A percentile compares a stretch with the other conserved stretches of the same genome.
These are phyloP conservation scores for Potentilla sterilis DNA, from an alignment of 306 rosid genomes.

Conservation along the genomic window DNA sequence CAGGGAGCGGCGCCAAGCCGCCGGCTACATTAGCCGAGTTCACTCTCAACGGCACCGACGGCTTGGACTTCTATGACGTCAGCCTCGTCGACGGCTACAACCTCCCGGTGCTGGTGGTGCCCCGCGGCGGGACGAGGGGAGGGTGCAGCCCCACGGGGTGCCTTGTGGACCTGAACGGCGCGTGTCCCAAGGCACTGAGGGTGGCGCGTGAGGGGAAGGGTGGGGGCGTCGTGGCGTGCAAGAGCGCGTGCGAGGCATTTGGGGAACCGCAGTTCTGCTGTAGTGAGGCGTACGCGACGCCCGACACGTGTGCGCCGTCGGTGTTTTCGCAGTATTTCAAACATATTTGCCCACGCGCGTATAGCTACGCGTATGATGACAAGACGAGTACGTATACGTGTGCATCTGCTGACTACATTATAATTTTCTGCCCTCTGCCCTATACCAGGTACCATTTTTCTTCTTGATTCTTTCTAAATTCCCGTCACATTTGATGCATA, in stretches of 20 bases:
- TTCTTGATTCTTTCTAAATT: neutral
- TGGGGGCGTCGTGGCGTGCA: slow-evolving; percentile 69
- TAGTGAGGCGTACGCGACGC: slow-evolving; percentile 72
- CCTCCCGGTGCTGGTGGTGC: slow-evolving; percentile 74
- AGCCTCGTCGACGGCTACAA: slow-evolving; percentile 93
- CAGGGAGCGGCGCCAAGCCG: slow-evolving; percentile 75
- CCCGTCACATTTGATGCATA: neutral
- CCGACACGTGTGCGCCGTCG: slow-evolving; percentile 78
- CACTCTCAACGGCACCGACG: slow-evolving; percentile 80
- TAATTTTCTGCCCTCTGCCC: slow-evolving; percentile 81
- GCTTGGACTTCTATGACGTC: slow-evolving; percentile 89
- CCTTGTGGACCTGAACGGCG: slow-evolving; percentile 71
- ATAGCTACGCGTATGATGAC: slow-evolving; percentile 98
- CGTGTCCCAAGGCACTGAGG: slow-evolving; percentile 54
- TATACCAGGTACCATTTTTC: slow-evolving; percentile 60
- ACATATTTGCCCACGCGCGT: slow-evolving; percentile 89
- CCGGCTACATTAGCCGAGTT: slow-evolving; percentile 93
- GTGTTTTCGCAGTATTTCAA: slow-evolving; percentile 59
- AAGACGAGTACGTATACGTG: slow-evolving; percentile 88
- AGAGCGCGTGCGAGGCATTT: slow-evolving; percentile 96
- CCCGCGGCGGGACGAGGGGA: slow-evolving; percentile 67
- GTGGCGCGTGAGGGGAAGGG: slow-evolving; percentile 45
- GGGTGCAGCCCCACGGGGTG: slow-evolving; percentile 91
- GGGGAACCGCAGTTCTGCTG: slow-evolving; percentile 83
- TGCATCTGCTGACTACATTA: slow-evolving; percentile 69